phyloP scores from a whole-genome alignment of 1,284 basidiomycete species.

The Pseudozyma pruni region DNA sequence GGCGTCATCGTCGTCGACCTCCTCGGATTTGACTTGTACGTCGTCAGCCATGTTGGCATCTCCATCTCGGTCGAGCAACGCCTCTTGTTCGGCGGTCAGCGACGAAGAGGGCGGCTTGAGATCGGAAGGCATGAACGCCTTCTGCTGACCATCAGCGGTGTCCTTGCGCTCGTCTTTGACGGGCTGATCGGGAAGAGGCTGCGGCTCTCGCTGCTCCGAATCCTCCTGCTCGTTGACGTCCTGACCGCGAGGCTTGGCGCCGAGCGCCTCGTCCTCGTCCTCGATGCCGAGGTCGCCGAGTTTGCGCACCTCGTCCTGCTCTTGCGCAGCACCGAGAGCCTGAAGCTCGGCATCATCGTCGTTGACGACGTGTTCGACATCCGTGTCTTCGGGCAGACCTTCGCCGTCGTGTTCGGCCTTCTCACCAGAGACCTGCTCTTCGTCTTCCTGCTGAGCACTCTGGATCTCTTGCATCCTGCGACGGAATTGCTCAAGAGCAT shows the following conservation, averaged over 20 bases:
- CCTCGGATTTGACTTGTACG: slow-evolving; percentile 75
- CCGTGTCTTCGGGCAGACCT: slow-evolving; percentile 63
- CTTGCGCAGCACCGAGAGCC: slow-evolving; percentile 82
- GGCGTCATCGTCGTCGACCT: slow-evolving; percentile 40
- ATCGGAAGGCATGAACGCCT: slow-evolving; percentile 59
- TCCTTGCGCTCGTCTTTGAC: slow-evolving; percentile 65
- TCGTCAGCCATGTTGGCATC: slow-evolving; percentile 59
- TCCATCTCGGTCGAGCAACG: slow-evolving; percentile 27
- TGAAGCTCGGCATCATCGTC: slow-evolving; percentile 80
- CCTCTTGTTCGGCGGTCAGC: slow-evolving; percentile 32
- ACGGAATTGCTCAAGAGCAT: slow-evolving; percentile 84
- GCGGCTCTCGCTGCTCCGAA: slow-evolving; percentile 23
- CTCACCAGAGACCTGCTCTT: slow-evolving; percentile 54
- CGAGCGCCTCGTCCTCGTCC: slow-evolving; percentile 53
- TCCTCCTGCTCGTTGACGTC: slow-evolving; percentile 37
- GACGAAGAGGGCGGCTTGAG: slow-evolving; percentile 33
- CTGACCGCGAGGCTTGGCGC: slow-evolving; percentile 66
- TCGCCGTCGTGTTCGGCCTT: slow-evolving; percentile 72
- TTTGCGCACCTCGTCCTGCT: slow-evolving; percentile 76
- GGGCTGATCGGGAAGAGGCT: slow-evolving; percentile 54
- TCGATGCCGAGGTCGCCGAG: slow-evolving; percentile 70
- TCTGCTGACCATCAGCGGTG: slow-evolving; percentile 45
- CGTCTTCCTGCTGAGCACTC: slow-evolving; percentile 70
- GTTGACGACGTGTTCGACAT: slow-evolving; percentile 84
- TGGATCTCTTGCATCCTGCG: slow-evolving; percentile 87